phyloP scores from a whole-genome alignment of 441 rosid genomes.

The Populus hybrid region DNA sequence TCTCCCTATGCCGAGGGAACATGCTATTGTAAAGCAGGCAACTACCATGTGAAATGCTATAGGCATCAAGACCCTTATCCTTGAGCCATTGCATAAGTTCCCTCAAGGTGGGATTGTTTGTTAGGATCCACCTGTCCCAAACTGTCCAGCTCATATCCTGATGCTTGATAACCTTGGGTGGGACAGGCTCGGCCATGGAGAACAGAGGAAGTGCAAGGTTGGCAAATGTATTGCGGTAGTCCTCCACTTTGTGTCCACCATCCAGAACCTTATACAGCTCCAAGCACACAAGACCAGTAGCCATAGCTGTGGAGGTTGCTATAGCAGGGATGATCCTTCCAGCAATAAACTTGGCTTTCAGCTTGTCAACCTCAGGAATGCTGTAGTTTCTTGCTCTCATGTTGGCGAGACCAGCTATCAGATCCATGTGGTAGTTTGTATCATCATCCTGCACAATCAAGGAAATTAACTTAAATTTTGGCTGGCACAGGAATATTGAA shows the following conservation, averaged over 20 bases:
- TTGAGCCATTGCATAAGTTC: constrained; percentile 85
- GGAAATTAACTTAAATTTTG: not conserved
- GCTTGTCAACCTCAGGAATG: constrained; percentile 90
- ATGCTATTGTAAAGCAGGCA: constrained; percentile 73
- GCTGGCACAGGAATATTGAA: not conserved
- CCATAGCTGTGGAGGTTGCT: constrained; percentile 96
- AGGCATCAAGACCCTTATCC: constrained; percentile 70
- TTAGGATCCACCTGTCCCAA: constrained; percentile 91
- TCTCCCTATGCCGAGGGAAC: constrained; percentile 74
- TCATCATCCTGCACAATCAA: constrained; percentile 70
- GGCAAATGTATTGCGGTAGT: constrained; percentile 88
- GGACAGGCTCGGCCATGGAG: constrained; percentile 94
- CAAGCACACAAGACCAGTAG: constrained; percentile 89
- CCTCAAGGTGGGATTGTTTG: constrained; percentile 67
- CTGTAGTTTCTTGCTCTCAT: constrained; percentile 96
- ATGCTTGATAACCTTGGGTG: constrained; percentile 78
- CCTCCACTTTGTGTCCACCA: constrained; percentile 77
- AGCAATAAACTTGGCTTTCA: constrained; percentile 93
- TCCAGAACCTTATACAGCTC: constrained; percentile 88
- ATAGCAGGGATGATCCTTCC: constrained; percentile 96
- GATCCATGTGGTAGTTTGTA: constrained; percentile 91
- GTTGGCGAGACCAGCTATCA: constrained; percentile 91
- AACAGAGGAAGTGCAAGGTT: constrained; percentile 89
- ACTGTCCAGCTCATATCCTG: constrained; percentile 88
- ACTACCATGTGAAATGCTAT: constrained; percentile 87